Conservation (phyloP, 2,329 filamentous ascomycete genomes). For the Blastomyces percursus region DNA sequence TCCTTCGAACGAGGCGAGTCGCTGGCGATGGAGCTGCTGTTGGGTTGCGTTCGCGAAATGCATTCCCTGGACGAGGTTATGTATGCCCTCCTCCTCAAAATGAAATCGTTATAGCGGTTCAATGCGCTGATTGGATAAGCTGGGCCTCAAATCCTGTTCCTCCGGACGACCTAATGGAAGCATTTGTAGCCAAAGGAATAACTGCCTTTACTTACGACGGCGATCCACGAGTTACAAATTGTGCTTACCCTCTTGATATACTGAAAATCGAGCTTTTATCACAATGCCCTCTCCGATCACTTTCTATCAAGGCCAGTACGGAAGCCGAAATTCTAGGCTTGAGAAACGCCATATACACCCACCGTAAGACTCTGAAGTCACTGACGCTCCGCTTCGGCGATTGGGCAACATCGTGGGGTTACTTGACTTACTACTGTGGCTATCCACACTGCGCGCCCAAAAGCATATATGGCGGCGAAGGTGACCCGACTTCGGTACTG, state of each 20-base stretch:
- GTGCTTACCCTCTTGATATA: background rate
- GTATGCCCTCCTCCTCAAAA: background rate
- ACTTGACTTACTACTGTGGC: background rate
- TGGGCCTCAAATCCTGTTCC: background rate
- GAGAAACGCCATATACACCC: background rate
- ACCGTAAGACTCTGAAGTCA: background rate
- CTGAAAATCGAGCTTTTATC: background rate
- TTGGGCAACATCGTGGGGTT: background rate
- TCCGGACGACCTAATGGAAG: background rate
- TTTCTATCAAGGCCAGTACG: background rate
- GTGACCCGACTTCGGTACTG: background rate
- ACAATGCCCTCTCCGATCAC: background rate
- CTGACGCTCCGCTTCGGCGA: background rate
- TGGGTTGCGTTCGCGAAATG: background rate
- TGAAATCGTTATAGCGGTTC: background rate
- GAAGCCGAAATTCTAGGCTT: background rate
- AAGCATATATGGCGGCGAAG: background rate
- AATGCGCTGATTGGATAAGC: background rate
- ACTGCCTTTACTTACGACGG: background rate
- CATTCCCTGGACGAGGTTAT: background rate
- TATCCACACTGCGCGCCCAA: background rate
- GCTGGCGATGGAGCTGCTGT: background rate
- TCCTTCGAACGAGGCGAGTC: background rate
- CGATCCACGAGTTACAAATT: background rate
- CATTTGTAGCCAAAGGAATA: background rate